phyloP scores from a whole-genome alignment of 2,329 filamentous ascomycete genomes.

The Colletotrichum sp. region DNA sequence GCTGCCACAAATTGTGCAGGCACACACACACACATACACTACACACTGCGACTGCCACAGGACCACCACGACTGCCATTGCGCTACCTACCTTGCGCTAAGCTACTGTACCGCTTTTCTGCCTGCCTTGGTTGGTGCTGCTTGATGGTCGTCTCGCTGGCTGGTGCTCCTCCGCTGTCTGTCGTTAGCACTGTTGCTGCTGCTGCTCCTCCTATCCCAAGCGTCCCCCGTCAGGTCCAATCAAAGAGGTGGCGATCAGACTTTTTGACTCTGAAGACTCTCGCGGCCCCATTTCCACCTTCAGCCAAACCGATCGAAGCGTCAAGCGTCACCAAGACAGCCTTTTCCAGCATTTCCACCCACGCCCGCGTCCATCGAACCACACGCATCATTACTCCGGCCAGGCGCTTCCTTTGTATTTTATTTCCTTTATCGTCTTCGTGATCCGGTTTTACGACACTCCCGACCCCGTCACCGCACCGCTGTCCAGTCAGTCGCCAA shows the following conservation, averaged over 20 bases:
- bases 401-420: slow-evolving; percentile 21
- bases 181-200: background rate
- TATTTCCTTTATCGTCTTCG: slow-evolving; percentile 13
- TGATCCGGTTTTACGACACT: background rate
- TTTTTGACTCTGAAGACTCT: slow-evolving; percentile 29
- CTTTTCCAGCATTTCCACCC: slow-evolving; percentile 14
- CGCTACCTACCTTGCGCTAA: background rate
- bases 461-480: background rate
- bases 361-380: slow-evolving; percentile 12
- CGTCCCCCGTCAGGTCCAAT: slow-evolving; percentile 33
- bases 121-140: background rate
- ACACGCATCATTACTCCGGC: slow-evolving; percentile 9
- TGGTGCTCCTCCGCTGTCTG: background rate
- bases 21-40: background rate
- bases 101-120: background rate
- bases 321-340: slow-evolving; percentile 16
- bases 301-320: slow-evolving; percentile 15
- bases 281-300: slow-evolving; percentile 19
- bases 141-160: background rate
- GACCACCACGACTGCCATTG: background rate
- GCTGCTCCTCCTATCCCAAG: background rate
- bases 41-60: slow-evolving; percentile 10
- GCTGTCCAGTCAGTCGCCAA: background rate
- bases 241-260: slow-evolving; percentile 37
- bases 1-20: background rate